A percentile compares a stretch with the other conserved stretches of the same genome.
These are phyloP conservation scores for Podaxis carcinomalis DNA, from an alignment of 768 basidiomycete species.

Conservation along the genomic window DNA sequence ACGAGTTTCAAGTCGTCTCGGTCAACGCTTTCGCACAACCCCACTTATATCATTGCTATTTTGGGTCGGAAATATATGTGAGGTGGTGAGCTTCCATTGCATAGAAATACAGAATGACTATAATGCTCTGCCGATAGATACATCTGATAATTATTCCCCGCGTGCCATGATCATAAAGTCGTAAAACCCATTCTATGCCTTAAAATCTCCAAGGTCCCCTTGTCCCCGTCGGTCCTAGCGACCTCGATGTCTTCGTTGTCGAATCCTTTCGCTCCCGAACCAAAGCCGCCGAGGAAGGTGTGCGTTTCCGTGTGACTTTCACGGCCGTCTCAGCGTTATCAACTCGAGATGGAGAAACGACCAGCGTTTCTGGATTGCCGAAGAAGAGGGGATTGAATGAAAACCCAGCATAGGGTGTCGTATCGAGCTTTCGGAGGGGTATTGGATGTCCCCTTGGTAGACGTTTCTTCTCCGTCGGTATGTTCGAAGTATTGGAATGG, in stretches of 20 bases:
- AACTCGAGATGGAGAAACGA: slow-evolving; percentile 9
- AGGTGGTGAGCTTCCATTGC: neutral
- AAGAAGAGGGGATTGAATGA: slow-evolving; percentile 36
- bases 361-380: slow-evolving; percentile 17
- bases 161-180: neutral
- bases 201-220: slow-evolving; percentile 10
- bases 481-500: neutral
- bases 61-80: neutral
- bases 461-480: neutral
- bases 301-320: slow-evolving; percentile 1
- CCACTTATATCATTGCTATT: neutral
- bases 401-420: slow-evolving; percentile 27
- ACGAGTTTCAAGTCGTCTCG: no score
- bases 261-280: slow-evolving; percentile 3
- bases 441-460: slow-evolving; percentile 3
- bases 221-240: slow-evolving; percentile 2
- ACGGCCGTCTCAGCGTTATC: neutral
- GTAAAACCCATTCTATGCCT: neutral
- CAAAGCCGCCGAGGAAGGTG: neutral
- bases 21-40: no score
- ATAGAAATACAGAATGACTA: slow-evolving; percentile 4
- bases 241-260: neutral
- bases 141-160: neutral
- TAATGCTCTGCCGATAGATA: slow-evolving; percentile 7
- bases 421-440: slow-evolving; percentile 20